Evolutionary conservation across 306 rosid species (phyloP).

Genomic region (Aeschynomene evenia): DNA sequence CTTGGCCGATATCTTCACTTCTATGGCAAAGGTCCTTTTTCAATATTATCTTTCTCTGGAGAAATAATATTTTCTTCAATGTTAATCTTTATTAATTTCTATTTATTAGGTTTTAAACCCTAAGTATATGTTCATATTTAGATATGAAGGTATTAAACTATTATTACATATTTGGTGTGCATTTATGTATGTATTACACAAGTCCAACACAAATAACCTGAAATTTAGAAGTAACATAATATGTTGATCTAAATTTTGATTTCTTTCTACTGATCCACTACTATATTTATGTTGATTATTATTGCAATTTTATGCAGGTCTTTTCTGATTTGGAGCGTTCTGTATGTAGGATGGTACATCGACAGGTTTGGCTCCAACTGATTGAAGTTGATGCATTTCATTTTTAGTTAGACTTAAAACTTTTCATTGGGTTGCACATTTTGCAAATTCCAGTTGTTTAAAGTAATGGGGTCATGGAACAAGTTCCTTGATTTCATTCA

Average conservation of each 20-base stretch:
- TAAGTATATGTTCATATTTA: slow-evolving; percentile 1
- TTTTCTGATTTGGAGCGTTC: slow-evolving; percentile 96
- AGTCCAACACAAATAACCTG: slow-evolving; percentile 8
- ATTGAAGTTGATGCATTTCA: slow-evolving; percentile 15
- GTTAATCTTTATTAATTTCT: slow-evolving; percentile 21
- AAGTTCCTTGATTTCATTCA: slow-evolving; percentile 17
- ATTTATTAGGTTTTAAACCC: slow-evolving; percentile 11
- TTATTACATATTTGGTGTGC: neutral
- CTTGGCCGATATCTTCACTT: slow-evolving; percentile 94
- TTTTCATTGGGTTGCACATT: slow-evolving; percentile 3
- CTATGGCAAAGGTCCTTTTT: slow-evolving; percentile 85
- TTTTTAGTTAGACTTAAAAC: neutral
- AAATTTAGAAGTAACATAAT: slow-evolving; percentile 26
- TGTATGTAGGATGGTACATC: slow-evolving; percentile 95
- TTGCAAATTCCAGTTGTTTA: slow-evolving; percentile 14
- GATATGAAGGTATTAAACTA: neutral
- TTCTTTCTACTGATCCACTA: slow-evolving; percentile 10
- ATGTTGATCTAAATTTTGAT: slow-evolving; percentile 21
- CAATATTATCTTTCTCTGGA: slow-evolving; percentile 13
- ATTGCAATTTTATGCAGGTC: slow-evolving; percentile 55
- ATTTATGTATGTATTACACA: slow-evolving; percentile 2
- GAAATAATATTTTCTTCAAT: slow-evolving; percentile 18
- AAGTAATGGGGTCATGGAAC: neutral
- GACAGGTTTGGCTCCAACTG: slow-evolving; percentile 63
- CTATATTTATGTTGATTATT: slow-evolving; percentile 12